Base-by-base conservation (phyloP, 164 flowering plant species). In the Piper longum region DNA sequence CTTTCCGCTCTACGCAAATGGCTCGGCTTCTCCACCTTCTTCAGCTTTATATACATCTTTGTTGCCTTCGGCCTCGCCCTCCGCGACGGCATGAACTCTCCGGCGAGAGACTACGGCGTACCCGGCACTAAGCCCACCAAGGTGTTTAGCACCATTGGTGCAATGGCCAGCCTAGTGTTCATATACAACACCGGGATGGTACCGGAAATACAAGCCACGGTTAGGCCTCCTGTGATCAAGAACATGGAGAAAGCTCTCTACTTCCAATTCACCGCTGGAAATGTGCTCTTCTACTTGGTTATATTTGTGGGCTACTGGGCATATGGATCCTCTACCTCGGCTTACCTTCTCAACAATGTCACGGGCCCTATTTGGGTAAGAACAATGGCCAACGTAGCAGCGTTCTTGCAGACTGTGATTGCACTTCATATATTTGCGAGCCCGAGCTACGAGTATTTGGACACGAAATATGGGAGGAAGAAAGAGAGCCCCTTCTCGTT, bases 161-260 rank as follows among this genome's bases (percentile, higher is more conserved):
- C 92, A 66, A 41, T 78, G 58, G 99, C 97, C 9, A 90, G 77
- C 79, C 86, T 93, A 44, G 91, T 90, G 63, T 93, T 93, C 67
- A 85, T 95, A 42, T 93, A 79, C 77, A 93, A 93, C 59, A 88
- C 97, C 4, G 99, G 99, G 77, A 93, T 93, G 99, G 88, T 93
- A 70, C 99, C 99, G 13, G 97, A 93, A 74, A 90, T 93, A 70
- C 99, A 91, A 91, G 98, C 98, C 59, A 91, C 96, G 4, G 74
- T 89, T 54, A 85, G 75, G 68, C 77, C 75, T 64, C 98, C 98
- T 16, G 98, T 78, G 16, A 85, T 89, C 4, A 44, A 71, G 57
- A 91, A 91, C 81, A 91, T 89, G 96, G 26, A 79, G 77, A 91
- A 85, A 66, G 92, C 89, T n/a, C 82, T 91, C 2, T 78, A 74